Percentiles rank a stretch among this genome's conserved stretches.
Conservation (phyloP, 768 basidiomycete genomes). For the Termitomyces sp. region DNA sequence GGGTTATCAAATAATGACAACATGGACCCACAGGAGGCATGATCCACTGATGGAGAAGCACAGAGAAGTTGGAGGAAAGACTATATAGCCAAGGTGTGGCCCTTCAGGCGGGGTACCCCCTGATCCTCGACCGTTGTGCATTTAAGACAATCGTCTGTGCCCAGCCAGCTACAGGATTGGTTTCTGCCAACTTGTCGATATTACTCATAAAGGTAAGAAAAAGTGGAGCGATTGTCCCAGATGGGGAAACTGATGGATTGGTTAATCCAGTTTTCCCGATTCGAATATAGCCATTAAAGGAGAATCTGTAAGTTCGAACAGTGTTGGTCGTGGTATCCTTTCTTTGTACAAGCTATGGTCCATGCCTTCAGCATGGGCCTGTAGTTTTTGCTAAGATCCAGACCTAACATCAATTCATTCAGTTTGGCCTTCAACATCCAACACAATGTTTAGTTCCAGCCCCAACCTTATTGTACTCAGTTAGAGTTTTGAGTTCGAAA, state of each 20-base stretch:
- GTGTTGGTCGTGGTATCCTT: too few relatives aligned
- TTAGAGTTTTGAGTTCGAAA: too few relatives aligned
- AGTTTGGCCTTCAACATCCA: too few relatives aligned
- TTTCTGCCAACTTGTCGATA: conserved; percentile 8
- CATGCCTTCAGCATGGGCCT: too few relatives aligned
- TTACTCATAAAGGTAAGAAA: conserved; percentile 11
- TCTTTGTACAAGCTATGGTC: too few relatives aligned
- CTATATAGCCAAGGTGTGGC: background rate
- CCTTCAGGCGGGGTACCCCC: background rate
- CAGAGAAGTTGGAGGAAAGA: background rate
- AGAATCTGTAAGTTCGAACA: background rate
- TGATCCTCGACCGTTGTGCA: background rate
- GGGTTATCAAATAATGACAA: background rate
- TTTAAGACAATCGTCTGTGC: conserved; percentile 8
- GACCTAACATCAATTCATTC: too few relatives aligned
- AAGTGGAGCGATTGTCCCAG: conserved; percentile 7
- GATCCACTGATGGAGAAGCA: conserved; percentile 6
- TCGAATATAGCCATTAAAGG: conserved; percentile 12
- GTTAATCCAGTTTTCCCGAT: background rate
- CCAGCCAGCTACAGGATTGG: conserved; percentile 12
- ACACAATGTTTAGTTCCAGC: too few relatives aligned
- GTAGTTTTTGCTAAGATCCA: too few relatives aligned
- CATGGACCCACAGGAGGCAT: conserved; percentile 8
- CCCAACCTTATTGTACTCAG: too few relatives aligned
- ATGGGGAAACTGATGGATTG: conserved; percentile 12